phyloP scores from a whole-genome alignment of 306 rosid genomes.

The Parietaria judaica region DNA sequence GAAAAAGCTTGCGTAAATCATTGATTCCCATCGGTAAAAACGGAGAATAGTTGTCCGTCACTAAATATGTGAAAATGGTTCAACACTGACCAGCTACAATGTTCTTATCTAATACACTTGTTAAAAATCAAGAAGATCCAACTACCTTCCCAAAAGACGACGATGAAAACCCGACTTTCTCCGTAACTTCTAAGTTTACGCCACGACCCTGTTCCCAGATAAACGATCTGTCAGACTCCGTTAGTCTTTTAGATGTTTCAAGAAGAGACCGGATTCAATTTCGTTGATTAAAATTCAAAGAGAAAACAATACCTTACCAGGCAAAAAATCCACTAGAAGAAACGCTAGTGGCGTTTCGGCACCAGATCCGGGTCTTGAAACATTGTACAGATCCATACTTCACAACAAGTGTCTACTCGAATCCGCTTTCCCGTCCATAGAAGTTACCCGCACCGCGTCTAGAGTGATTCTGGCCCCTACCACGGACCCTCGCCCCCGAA shows the following conservation, averaged over 20 bases:
- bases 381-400: conserved; percentile 15
- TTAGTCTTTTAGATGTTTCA: conserved; percentile 1
- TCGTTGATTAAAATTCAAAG: conserved; percentile 5
- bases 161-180: background rate
- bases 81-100: conserved; percentile 39
- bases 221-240: conserved; percentile 23
- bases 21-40: conserved; percentile 14
- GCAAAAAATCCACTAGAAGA: conserved; percentile 19
- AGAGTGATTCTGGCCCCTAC: conserved; percentile 58
- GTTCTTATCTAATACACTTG: conserved; percentile 32
- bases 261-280: background rate
- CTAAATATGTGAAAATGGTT: conserved; percentile 21
- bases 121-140: conserved; percentile 28
- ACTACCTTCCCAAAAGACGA: conserved; percentile 11
- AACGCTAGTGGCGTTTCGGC: conserved; percentile 20
- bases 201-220: conserved; percentile 20
- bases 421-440: conserved; percentile 45
- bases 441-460: conserved; percentile 73
- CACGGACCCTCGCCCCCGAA: conserved; percentile 49
- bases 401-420: conserved; percentile 37
- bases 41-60: conserved; percentile 21
- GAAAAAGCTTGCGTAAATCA: conserved; percentile 20
- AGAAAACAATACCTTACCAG: conserved; percentile 1
- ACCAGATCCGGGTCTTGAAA: conserved; percentile 13
- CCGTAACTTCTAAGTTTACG: conserved; percentile 4